Conservation (phyloP, 768 basidiomycete species). For the Pluteus cervinus region DNA sequence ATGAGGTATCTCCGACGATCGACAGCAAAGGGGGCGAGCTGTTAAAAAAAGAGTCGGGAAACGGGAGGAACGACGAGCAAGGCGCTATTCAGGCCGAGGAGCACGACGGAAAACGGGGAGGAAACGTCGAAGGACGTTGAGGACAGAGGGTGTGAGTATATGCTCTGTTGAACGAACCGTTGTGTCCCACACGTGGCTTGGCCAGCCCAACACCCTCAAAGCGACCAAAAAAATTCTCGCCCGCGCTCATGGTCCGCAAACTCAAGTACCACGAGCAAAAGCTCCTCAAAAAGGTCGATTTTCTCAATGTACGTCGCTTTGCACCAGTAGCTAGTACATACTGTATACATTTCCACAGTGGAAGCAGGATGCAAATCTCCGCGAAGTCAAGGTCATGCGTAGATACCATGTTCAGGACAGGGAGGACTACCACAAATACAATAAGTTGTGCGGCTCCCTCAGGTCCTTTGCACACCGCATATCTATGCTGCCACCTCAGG, state of each 20-base stretch:
- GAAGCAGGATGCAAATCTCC: slow-evolving; percentile 89
- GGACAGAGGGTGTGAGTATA: slow-evolving; percentile 12
- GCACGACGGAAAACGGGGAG: slow-evolving; percentile 5
- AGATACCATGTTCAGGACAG: slow-evolving; percentile 93
- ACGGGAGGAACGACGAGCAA: not conserved
- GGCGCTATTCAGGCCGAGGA: not conserved
- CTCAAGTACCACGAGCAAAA: slow-evolving; percentile 96
- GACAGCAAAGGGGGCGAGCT: slow-evolving; percentile 4
- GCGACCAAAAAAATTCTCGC: slow-evolving; percentile 6
- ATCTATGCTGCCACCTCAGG: slow-evolving; percentile 81
- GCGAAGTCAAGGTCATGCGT: slow-evolving; percentile 92
- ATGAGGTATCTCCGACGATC: slow-evolving; percentile 17
- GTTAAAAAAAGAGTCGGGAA: not conserved
- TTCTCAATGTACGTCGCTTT: slow-evolving; percentile 66
- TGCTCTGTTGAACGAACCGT: slow-evolving; percentile 22
- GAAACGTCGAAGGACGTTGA: slow-evolving; percentile 14
- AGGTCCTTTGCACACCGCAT: slow-evolving; percentile 83
- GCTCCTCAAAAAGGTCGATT: slow-evolving; percentile 94
- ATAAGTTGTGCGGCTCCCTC: slow-evolving; percentile 87
- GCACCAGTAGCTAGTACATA: not conserved
- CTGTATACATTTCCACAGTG: slow-evolving; percentile 47
- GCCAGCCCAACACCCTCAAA: slow-evolving; percentile 9
- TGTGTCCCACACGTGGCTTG: slow-evolving; percentile 34
- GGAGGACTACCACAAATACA: slow-evolving; percentile 98
- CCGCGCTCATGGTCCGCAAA: slow-evolving; percentile 70